These are phyloP conservation scores for Malassezia brasiliensis DNA, from an alignment of 1,284 basidiomycete species.

Conservation along the genomic window DNA sequence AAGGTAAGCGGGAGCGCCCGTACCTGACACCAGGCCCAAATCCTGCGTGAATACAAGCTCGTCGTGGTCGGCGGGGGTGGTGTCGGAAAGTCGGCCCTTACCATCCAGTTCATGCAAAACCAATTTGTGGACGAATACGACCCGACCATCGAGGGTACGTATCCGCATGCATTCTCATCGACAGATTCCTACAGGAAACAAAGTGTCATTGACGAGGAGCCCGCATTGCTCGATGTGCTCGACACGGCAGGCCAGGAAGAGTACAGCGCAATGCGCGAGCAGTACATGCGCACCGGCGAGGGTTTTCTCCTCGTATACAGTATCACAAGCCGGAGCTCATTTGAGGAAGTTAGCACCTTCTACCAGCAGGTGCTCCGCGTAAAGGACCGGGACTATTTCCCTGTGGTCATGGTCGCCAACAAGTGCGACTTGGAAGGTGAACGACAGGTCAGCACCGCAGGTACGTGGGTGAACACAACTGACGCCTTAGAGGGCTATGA, in stretches of 20 bases:
- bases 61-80: conserved; percentile 97
- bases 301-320: conserved; percentile 98
- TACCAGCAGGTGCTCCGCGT: conserved; percentile 77
- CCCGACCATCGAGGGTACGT: conserved; percentile 84
- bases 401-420: conserved; percentile 95
- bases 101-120: conserved; percentile 86
- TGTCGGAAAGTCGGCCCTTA: conserved; percentile 89
- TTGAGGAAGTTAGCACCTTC: conserved; percentile 92
- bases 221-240: conserved; percentile 89
- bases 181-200: conserved; percentile 49
- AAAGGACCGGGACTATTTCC: conserved; percentile 94
- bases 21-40: conserved; percentile 58
- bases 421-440: conserved; percentile 98
- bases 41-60: conserved; percentile 43
- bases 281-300: conserved; percentile 95
- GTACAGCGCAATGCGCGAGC: conserved; percentile 92
- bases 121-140: conserved; percentile 98
- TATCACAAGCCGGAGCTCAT: conserved; percentile 94
- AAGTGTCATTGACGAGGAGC: conserved; percentile 78
- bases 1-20: neutral
- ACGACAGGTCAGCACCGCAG: conserved; percentile 86
- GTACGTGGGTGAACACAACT: conserved; percentile 32
- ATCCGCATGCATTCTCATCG: neutral
- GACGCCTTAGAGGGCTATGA: conserved; percentile 77
- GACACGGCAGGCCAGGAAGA: conserved; percentile 99